Conservation (phyloP, 2,329 filamentous ascomycete species). For the Zymoseptoria crescenta region DNA sequence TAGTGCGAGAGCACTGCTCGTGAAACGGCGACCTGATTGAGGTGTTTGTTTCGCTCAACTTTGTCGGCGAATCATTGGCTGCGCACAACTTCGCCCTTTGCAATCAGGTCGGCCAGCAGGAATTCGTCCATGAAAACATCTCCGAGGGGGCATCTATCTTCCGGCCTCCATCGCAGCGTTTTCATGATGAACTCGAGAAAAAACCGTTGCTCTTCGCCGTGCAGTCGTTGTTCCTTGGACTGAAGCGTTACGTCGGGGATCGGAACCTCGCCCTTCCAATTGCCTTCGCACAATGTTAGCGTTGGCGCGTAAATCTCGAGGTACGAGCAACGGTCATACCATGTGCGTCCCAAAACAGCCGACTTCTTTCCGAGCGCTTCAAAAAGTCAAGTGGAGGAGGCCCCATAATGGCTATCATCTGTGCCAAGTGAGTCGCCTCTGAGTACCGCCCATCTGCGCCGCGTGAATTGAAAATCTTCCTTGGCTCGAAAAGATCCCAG, state of each 20-base stretch:
- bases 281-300: constrained; percentile 13
- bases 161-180: constrained; percentile 32
- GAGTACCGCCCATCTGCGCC: constrained; percentile 22
- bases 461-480: constrained; percentile 26
- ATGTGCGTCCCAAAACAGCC: neutral
- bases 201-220: constrained; percentile 23
- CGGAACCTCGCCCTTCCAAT: constrained; percentile 24
- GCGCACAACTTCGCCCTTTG: constrained; percentile 12
- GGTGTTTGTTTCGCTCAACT: too few species aligned
- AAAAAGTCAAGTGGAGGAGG: constrained; percentile 16
- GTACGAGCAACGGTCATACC: neutral
- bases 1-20: too few species aligned
- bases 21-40: too few species aligned
- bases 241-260: constrained; percentile 26
- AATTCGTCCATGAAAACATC: constrained; percentile 19
- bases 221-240: constrained; percentile 18
- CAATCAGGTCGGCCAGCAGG: constrained; percentile 21
- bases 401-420: constrained; percentile 20
- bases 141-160: constrained; percentile 18
- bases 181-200: constrained; percentile 30
- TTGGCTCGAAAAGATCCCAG: constrained; percentile 33
- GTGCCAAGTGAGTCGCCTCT: constrained; percentile 19
- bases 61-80: neutral
- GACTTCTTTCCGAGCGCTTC: neutral
- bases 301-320: neutral